These are phyloP conservation scores for Cercospora janseana DNA, from an alignment of 2,329 filamentous ascomycete genomes.

Conservation along the genomic window DNA sequence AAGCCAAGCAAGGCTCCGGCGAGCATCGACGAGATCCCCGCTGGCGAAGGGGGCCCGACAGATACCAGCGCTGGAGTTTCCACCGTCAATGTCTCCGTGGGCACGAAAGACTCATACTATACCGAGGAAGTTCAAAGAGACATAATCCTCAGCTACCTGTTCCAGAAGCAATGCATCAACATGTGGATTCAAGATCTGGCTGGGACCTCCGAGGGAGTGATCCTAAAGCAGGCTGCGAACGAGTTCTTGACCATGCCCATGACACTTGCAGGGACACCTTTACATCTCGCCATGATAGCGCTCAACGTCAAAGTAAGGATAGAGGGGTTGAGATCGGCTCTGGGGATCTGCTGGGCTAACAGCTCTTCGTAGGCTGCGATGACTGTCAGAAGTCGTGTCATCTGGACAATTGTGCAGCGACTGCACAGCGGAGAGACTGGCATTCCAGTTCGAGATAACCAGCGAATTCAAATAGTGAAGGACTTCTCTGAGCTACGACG, in stretches of 20 bases:
- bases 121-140: conserved; percentile 64
- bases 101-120: background rate
- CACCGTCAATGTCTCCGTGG: background rate
- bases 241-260: conserved; percentile 26
- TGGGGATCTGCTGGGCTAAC: too few species aligned
- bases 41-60: background rate
- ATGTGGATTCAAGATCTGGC: conserved; percentile 71
- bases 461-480: conserved; percentile 73
- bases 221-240: conserved; percentile 61
- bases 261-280: background rate
- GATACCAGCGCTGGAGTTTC: background rate
- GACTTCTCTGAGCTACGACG: conserved; percentile 67
- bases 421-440: conserved; percentile 66
- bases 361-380: conserved; percentile 61
- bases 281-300: background rate
- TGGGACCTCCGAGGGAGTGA: conserved; percentile 68
- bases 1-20: background rate
- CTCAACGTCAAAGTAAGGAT: background rate
- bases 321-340: too few species aligned
- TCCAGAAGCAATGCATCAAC: conserved; percentile 73
- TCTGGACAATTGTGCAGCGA: conserved; percentile 74
- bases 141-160: conserved; percentile 64
- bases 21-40: background rate
- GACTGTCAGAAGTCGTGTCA: conserved; percentile 76
- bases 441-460: conserved; percentile 71